Evolutionary conservation across 2,329 filamentous ascomycete genomes (phyloP).

Genomic region (Didymella segeticola): DNA sequence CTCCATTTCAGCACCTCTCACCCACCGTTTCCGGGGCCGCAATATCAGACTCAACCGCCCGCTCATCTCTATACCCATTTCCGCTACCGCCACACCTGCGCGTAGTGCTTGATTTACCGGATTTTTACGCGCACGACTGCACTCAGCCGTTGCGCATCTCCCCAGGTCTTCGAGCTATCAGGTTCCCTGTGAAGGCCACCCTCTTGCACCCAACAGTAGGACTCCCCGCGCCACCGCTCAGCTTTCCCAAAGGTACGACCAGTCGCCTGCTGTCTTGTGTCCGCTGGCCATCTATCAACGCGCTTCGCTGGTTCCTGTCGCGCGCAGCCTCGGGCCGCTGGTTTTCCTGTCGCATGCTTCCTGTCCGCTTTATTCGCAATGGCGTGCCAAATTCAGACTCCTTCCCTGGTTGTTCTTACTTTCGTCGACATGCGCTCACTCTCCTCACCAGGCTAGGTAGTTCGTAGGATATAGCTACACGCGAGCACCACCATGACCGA

Average conservation of each 20-base stretch:
- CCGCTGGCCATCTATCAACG: slow-evolving; percentile 27
- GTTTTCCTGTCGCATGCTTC: slow-evolving; percentile 30
- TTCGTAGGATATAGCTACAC: slow-evolving; percentile 24
- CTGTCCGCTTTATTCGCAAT: slow-evolving; percentile 29
- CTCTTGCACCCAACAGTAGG: slow-evolving; percentile 26
- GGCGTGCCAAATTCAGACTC: slow-evolving; percentile 33
- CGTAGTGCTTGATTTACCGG: slow-evolving; percentile 19
- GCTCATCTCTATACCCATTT: slow-evolving; percentile 29
- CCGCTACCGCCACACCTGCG: slow-evolving; percentile 22
- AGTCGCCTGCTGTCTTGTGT: slow-evolving; percentile 30
- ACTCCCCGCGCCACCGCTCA: slow-evolving; percentile 21
- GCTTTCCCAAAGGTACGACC: slow-evolving; percentile 38
- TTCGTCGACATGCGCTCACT: slow-evolving; percentile 43
- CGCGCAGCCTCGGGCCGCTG: slow-evolving; percentile 35
- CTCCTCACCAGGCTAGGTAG: slow-evolving; percentile 43
- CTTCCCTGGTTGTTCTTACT: slow-evolving; percentile 31
- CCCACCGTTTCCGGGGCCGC: slow-evolving; percentile 28
- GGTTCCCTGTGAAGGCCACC: slow-evolving; percentile 26
- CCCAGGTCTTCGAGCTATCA: slow-evolving; percentile 29
- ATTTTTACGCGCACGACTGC: slow-evolving; percentile 16
- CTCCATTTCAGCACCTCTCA: slow-evolving; percentile 25
- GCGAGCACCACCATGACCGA: slow-evolving; percentile 68
- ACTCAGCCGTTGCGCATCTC: slow-evolving; percentile 17
- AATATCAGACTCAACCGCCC: slow-evolving; percentile 25
- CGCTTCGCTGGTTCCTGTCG: slow-evolving; percentile 33